Evolutionary conservation across 2,329 filamentous ascomycete species (phyloP).

Genomic region (Pleoardoris graminearum): DNA sequence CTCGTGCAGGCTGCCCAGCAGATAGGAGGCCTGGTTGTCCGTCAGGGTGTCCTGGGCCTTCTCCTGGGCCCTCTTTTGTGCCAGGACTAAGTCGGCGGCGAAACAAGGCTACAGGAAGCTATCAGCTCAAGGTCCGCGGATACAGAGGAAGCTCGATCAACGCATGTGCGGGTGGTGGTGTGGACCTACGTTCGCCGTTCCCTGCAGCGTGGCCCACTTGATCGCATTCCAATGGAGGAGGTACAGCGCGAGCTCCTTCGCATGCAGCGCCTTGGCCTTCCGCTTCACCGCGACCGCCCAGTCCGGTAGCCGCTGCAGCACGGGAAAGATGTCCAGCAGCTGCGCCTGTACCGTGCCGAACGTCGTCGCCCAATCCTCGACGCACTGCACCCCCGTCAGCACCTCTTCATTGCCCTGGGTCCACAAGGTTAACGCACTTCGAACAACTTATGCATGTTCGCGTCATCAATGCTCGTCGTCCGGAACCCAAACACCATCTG

Average conservation of each 20-base stretch:
- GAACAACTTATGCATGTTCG: constrained; percentile 17
- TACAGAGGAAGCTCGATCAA: no score
- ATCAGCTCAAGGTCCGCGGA: no score
- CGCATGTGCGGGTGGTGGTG: no score
- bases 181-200: constrained; percentile 10
- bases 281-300: constrained; percentile 38
- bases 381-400: constrained; percentile 31
- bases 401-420: not conserved
- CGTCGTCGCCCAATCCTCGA: constrained; percentile 49
- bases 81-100: constrained; percentile 24
- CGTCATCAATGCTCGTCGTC: constrained; percentile 13
- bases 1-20: constrained; percentile 18
- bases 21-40: constrained; percentile 23
- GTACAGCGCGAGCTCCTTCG: constrained; percentile 46
- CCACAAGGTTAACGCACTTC: not conserved
- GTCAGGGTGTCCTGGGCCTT: constrained; percentile 19
- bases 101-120: no score
- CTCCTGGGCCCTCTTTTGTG: constrained; percentile 26
- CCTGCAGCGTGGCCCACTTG: constrained; percentile 22
- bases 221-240: constrained; percentile 26
- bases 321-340: constrained; percentile 53
- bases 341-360: constrained; percentile 49
- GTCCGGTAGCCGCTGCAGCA: constrained; percentile 47
- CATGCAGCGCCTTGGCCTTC: constrained; percentile 50
- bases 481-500: constrained; percentile 55